Percentiles rank a stretch among this genome's conserved stretches.
Conservation (phyloP, 768 basidiomycete genomes). For the Collybia nuda region DNA sequence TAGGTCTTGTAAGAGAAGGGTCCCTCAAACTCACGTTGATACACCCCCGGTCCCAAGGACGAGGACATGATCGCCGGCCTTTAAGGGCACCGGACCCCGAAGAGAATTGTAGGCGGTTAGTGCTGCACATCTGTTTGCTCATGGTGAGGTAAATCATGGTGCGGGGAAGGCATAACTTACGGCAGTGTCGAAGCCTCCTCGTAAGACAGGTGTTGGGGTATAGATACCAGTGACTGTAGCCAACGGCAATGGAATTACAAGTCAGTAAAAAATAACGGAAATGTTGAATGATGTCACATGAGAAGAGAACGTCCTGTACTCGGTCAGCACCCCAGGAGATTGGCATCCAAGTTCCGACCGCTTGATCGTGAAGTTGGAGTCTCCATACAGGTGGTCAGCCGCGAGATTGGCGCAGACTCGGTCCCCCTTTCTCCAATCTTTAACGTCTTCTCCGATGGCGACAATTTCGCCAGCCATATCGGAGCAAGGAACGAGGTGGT, state of each 20-base stretch:
- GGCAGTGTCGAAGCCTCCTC: slow-evolving; percentile 68
- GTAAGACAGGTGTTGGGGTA: slow-evolving; percentile 58
- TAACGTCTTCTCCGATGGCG: slow-evolving; percentile 41
- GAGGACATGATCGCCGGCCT: slow-evolving; percentile 59
- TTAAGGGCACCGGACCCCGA: slow-evolving; percentile 45
- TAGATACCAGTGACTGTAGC: slow-evolving; percentile 46
- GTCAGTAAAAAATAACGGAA: too few relatives aligned
- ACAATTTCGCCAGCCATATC: slow-evolving; percentile 62
- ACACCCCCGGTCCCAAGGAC: slow-evolving; percentile 56
- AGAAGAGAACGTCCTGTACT: slow-evolving; percentile 50
- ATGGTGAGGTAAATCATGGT: background rate
- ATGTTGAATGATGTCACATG: slow-evolving; percentile 21
- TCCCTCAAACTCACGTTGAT: slow-evolving; percentile 42
- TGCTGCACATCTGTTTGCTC: slow-evolving; percentile 50
- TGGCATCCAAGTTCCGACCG: slow-evolving; percentile 43
- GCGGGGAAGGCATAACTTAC: slow-evolving; percentile 22
- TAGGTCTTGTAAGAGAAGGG: background rate
- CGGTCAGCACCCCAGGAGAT: slow-evolving; percentile 50
- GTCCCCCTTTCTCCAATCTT: slow-evolving; percentile 53
- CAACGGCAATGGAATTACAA: background rate
- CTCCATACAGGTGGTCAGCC: slow-evolving; percentile 46
- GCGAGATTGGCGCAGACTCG: slow-evolving; percentile 56
- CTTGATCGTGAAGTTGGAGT: slow-evolving; percentile 30
- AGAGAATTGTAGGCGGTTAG: slow-evolving; percentile 67
- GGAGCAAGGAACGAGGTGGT: slow-evolving; percentile 38